phyloP scores from a whole-genome alignment of 768 basidiomycete genomes.

The Lactarius indigo region DNA sequence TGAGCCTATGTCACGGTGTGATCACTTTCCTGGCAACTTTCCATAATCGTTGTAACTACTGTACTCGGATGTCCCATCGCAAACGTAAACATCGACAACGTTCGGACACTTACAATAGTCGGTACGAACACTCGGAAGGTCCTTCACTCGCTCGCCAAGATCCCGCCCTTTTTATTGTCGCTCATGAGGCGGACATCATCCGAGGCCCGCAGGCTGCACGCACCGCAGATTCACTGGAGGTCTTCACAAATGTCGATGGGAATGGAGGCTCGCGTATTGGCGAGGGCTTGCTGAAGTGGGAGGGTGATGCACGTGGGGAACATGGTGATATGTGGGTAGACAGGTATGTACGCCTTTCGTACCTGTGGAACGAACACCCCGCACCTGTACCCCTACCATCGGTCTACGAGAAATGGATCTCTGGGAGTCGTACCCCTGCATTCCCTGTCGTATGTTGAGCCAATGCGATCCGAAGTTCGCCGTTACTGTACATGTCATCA shows the following conservation, averaged over 20 bases:
- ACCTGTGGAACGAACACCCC: constrained; percentile 4
- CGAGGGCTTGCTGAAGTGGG: constrained; percentile 35
- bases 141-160: constrained; percentile 15
- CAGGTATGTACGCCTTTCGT: constrained; percentile 57
- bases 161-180: constrained; percentile 45
- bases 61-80: constrained; percentile 20
- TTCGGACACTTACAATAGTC: neutral
- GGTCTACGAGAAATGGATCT: neutral
- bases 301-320: constrained; percentile 1
- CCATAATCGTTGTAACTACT: too few relatives aligned
- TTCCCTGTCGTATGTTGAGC: neutral
- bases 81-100: constrained; percentile 26
- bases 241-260: constrained; percentile 22
- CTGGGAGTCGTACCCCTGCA: neutral
- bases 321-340: constrained; percentile 63
- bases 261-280: constrained; percentile 26
- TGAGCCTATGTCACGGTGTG: too few relatives aligned
- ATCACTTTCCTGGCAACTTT: too few relatives aligned
- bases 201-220: constrained; percentile 45
- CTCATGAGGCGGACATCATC: constrained; percentile 72
- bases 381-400: neutral
- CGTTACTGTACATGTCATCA: neutral
- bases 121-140: neutral
- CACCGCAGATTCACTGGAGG: constrained; percentile 39
- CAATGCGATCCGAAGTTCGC: neutral